Conservation (phyloP, 1,284 basidiomycete genomes). For the Neotropicomus parvogracilis region DNA sequence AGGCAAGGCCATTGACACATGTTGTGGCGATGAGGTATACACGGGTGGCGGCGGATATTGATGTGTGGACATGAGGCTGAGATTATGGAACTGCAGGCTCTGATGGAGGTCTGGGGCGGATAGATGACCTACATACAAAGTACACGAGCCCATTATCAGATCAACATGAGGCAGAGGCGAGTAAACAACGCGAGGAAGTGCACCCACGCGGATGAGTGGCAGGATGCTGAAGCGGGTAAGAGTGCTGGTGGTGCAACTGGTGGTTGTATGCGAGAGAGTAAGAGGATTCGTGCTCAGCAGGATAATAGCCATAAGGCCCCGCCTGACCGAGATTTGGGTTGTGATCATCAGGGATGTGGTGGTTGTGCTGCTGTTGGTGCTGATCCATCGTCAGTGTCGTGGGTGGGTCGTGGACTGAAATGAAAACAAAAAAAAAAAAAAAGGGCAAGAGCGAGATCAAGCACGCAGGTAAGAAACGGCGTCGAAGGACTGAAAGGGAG, state of each 20-base stretch:
- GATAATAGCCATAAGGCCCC: slow-evolving; percentile 38
- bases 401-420: slow-evolving; percentile 37
- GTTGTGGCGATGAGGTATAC: slow-evolving; percentile 49
- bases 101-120: slow-evolving; percentile 53
- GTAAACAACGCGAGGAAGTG: slow-evolving; percentile 38
- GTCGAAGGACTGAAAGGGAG: slow-evolving; percentile 18
- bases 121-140: slow-evolving; percentile 50
- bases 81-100: slow-evolving; percentile 46
- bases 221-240: slow-evolving; percentile 43
- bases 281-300: slow-evolving; percentile 40
- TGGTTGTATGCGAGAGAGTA: slow-evolving; percentile 42
- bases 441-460: slow-evolving; percentile 29
- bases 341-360: slow-evolving; percentile 41
- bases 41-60: slow-evolving; percentile 44
- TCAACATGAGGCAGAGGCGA: slow-evolving; percentile 47
- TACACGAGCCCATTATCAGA: slow-evolving; percentile 52
- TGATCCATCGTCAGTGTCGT: slow-evolving; percentile 41
- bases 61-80: slow-evolving; percentile 49
- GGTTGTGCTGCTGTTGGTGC: slow-evolving; percentile 37
- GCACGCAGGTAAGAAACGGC: slow-evolving; percentile 28
- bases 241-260: slow-evolving; percentile 38
- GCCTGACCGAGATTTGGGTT: slow-evolving; percentile 37
- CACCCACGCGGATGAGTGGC: slow-evolving; percentile 54
- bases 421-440: slow-evolving; percentile 36
- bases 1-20: slow-evolving; percentile 50